Percentiles rank a stretch among this genome's conserved stretches.
Evolutionary conservation across 1,284 basidiomycete genomes (phyloP).

Genomic region (Trichosporon ovoides): DNA sequence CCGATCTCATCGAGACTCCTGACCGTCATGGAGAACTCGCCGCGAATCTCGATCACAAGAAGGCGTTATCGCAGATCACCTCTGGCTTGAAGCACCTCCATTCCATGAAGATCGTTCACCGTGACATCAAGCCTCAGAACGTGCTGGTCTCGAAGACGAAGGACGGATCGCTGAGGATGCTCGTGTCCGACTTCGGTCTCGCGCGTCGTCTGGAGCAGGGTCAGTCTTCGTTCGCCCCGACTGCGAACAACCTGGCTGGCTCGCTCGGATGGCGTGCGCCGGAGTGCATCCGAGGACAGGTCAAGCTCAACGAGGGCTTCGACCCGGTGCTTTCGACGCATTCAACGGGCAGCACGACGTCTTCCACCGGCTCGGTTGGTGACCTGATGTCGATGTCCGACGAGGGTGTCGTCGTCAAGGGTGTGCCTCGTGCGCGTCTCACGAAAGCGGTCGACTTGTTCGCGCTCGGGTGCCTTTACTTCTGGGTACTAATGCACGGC

Average conservation of each 20-base stretch:
- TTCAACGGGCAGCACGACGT: conserved; percentile 28
- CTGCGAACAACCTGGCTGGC: conserved; percentile 66
- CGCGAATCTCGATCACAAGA: conserved; percentile 80
- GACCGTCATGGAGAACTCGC: conserved; percentile 57
- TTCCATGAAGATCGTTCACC: conserved; percentile 90
- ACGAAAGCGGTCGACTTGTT: conserved; percentile 94
- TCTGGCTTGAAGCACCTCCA: conserved; percentile 86
- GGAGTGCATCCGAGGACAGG: conserved; percentile 84
- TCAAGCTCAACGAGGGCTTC: conserved; percentile 72
- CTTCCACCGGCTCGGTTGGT: conserved; percentile 27
- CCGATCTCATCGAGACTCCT: conserved; percentile 86
- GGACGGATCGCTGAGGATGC: conserved; percentile 66
- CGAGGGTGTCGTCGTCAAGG: conserved; percentile 19
- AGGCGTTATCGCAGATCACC: conserved; percentile 79
- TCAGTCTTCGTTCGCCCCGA: conserved; percentile 85
- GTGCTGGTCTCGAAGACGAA: conserved; percentile 79
- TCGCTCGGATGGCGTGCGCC: conserved; percentile 93
- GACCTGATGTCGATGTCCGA: conserved; percentile 9
- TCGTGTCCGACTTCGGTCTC: conserved; percentile 92
- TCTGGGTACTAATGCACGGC: conserved; percentile 80
- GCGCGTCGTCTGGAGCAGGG: conserved; percentile 88
- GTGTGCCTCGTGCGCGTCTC: conserved; percentile 51
- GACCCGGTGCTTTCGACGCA: conserved; percentile 57
- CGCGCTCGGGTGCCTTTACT: conserved; percentile 86
- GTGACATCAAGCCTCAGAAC: conserved; percentile 98